Evolutionary conservation across 371 early-diverging fungal species (phyloP).

Genomic region (Umbelopsis sp.): DNA sequence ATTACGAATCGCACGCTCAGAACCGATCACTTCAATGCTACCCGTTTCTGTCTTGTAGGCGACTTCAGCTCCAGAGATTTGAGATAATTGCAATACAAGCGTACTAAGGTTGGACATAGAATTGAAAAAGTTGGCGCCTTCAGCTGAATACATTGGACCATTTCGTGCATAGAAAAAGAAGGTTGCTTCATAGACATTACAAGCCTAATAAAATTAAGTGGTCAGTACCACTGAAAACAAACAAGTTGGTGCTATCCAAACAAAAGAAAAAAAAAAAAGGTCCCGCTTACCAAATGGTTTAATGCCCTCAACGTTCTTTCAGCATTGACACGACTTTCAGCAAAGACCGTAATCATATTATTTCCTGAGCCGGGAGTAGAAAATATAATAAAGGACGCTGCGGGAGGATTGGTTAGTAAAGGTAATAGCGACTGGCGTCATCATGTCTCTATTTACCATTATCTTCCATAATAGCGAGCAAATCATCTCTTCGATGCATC

Average conservation of each 20-base stretch:
- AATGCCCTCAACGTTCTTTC: constrained; percentile 73
- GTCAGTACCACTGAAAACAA: not conserved
- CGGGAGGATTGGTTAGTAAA: not conserved
- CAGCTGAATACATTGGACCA: constrained; percentile 34
- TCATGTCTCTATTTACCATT: constrained; percentile 50
- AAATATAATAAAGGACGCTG: constrained; percentile 58
- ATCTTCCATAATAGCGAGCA: constrained; percentile 74
- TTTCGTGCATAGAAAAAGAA: constrained; percentile 56
- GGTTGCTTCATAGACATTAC: constrained; percentile 60
- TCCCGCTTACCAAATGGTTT: constrained; percentile 59
- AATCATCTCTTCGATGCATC: constrained; percentile 58
- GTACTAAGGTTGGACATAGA: constrained; percentile 39
- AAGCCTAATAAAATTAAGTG: constrained; percentile 40
- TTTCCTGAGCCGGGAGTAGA: constrained; percentile 65
- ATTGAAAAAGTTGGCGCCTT: constrained; percentile 38
- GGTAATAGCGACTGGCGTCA: not conserved
- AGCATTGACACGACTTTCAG: constrained; percentile 69
- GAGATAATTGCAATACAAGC: constrained; percentile 53
- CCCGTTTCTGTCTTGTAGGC: constrained; percentile 47
- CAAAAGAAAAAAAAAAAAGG: not conserved
- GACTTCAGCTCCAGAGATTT: constrained; percentile 61
- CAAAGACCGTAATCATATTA: constrained; percentile 61
- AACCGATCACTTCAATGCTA: constrained; percentile 66
- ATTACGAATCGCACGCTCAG: constrained; percentile 58
- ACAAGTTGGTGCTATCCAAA: not conserved